phyloP scores from a whole-genome alignment of 805 yeast genomes.

The Saturnispora gosingensis region DNA sequence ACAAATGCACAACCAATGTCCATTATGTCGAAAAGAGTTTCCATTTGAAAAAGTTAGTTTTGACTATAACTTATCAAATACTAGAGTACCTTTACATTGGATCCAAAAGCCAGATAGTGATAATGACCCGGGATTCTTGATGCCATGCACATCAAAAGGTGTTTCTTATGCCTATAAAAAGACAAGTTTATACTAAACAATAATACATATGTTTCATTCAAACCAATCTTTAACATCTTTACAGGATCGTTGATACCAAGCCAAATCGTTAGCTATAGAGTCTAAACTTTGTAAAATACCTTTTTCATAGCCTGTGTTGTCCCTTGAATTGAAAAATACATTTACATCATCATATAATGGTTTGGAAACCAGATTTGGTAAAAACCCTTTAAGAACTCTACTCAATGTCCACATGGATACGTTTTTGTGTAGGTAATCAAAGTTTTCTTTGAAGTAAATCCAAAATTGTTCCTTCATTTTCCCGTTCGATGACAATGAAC shows the following conservation, averaged over 20 bases:
- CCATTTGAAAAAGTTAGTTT: neutral
- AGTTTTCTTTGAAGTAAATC: slow-evolving; percentile 41
- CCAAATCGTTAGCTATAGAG: slow-evolving; percentile 37
- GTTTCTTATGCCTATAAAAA: neutral
- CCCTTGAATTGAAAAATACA: slow-evolving; percentile 36
- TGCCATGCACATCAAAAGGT: neutral
- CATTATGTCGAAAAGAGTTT: slow-evolving; percentile 61
- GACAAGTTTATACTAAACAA: neutral
- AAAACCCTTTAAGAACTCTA: slow-evolving; percentile 27
- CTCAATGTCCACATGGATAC: slow-evolving; percentile 31
- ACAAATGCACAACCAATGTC: slow-evolving; percentile 63
- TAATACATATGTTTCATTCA: neutral
- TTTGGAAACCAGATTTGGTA: slow-evolving; percentile 28
- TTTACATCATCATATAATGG: slow-evolving; percentile 31
- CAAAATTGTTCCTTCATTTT: slow-evolving; percentile 36
- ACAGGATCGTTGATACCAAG: slow-evolving; percentile 42
- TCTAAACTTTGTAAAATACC: slow-evolving; percentile 50
- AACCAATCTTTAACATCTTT: slow-evolving; percentile 35
- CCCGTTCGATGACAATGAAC: slow-evolving; percentile 38
- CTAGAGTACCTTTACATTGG: neutral
- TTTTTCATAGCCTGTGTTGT: slow-evolving; percentile 48
- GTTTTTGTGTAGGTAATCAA: slow-evolving; percentile 32
- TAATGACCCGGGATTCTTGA: neutral
- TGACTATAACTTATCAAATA: neutral
- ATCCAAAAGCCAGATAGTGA: neutral